phyloP scores from a whole-genome alignment of 208 protist species.

The Spongospora subterranea region DNA sequence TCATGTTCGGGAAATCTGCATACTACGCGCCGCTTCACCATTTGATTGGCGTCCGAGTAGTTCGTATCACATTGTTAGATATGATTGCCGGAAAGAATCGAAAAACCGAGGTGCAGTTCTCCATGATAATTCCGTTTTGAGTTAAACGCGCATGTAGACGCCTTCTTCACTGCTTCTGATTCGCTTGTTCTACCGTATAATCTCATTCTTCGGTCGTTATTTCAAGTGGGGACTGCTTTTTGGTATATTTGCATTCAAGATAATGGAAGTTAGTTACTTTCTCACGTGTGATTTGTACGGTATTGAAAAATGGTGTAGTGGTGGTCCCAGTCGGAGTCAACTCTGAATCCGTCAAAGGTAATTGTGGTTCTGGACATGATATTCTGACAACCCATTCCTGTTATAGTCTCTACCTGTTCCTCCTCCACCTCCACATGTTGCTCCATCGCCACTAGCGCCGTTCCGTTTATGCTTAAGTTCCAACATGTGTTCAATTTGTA shows the following conservation, averaged over 20 bases:
- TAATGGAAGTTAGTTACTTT: background rate
- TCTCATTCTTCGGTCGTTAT: background rate
- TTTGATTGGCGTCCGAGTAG: slow-evolving; percentile 12
- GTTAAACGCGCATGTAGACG: background rate
- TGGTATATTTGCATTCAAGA: slow-evolving; percentile 41
- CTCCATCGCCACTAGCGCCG: background rate
- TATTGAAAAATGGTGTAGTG: background rate
- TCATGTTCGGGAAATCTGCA: slow-evolving; percentile 24
- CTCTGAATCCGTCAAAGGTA: slow-evolving; percentile 25
- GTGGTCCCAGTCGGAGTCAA: background rate
- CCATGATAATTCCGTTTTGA: background rate
- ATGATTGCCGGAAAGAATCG: background rate
- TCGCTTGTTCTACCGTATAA: background rate
- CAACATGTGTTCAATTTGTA: slow-evolving; percentile 40
- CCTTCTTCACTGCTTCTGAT: background rate
- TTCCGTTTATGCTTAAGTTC: background rate
- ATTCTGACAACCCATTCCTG: background rate
- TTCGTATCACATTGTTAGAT: background rate
- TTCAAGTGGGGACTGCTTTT: slow-evolving; percentile 45
- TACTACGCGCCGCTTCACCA: background rate
- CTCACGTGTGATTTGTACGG: background rate
- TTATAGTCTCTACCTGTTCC: slow-evolving; percentile 45
- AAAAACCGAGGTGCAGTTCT: background rate
- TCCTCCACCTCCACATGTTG: background rate
- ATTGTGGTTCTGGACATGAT: too few species aligned